A percentile compares a stretch with the other conserved stretches of the same genome.
Conservation (phyloP, 2,329 filamentous ascomycete genomes). For the Fusarium abutilonis region DNA sequence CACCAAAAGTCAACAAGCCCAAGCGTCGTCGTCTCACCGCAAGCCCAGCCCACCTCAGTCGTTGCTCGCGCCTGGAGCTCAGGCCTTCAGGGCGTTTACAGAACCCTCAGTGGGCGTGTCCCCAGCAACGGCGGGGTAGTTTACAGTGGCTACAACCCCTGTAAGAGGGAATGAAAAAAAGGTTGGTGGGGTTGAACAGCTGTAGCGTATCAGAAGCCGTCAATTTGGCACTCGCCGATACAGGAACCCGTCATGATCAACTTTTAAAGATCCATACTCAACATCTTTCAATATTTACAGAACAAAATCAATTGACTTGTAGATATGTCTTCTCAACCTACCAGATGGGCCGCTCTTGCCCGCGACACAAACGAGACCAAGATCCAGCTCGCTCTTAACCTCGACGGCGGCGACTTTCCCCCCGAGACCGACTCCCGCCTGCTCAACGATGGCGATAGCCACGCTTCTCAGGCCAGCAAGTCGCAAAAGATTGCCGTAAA, state of each 20-base stretch:
- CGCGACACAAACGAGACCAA: conserved; percentile 99
- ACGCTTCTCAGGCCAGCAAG: conserved; percentile 85
- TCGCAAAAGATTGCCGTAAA: conserved; percentile 87
- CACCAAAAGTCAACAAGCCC: conserved; percentile 39
- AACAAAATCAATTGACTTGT: conserved; percentile 25
- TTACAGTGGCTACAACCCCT: conserved; percentile 32
- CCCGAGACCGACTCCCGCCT: conserved; percentile 68
- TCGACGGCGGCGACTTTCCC: conserved; percentile 87
- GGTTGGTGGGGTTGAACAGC: conserved; percentile 19
- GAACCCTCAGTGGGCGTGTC: conserved; percentile 40
- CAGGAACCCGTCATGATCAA: conserved; percentile 39
- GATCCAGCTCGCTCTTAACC: conserved; percentile 89
- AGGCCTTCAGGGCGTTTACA: conserved; percentile 26
- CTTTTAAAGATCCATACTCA: conserved; percentile 19
- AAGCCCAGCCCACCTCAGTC: conserved; percentile 1
- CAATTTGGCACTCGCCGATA: conserved; percentile 46
- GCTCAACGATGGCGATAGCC: conserved; percentile 64
- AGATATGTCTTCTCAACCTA: conserved; percentile 45
- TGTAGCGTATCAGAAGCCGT: conserved; percentile 41
- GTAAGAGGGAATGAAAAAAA: conserved; percentile 29
- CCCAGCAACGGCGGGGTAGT: conserved; percentile 47
- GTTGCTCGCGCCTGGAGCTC: conserved; percentile 22
- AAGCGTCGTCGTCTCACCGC: conserved; percentile 15
- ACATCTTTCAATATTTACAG: conserved; percentile 1
- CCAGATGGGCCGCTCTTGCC: conserved; percentile 79